Evolutionary conservation across 176 grass and related monocot species (phyloP).

Genomic region (Ananas comosus): DNA sequence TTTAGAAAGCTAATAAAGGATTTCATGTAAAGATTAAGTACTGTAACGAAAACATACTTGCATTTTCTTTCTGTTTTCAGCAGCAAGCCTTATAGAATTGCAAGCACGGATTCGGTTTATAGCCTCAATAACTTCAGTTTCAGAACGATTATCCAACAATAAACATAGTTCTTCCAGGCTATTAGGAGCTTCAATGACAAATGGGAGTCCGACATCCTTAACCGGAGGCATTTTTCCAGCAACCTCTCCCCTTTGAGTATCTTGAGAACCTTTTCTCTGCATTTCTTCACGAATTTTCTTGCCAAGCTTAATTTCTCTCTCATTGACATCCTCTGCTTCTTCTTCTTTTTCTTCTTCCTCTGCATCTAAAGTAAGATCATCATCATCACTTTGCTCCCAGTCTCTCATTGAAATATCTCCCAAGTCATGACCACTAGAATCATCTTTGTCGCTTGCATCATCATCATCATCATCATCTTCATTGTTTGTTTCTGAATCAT

Average conservation of each 20-base stretch:
- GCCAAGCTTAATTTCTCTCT: slow-evolving; percentile 29
- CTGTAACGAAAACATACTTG: slow-evolving; percentile 39
- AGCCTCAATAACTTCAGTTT: slow-evolving; percentile 72
- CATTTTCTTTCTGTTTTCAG: slow-evolving; percentile 92
- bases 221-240: slow-evolving; percentile 9
- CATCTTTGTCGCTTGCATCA: slow-evolving; percentile 4
- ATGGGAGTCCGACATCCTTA: slow-evolving; percentile 47
- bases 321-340: slow-evolving; percentile 39
- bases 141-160: slow-evolving; percentile 72
- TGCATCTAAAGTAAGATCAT: slow-evolving; percentile 40
- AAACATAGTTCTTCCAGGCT: slow-evolving; percentile 50
- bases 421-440: slow-evolving; percentile 14
- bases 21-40: slow-evolving; percentile 2
- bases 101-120: slow-evolving; percentile 73
- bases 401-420: slow-evolving; percentile 10
- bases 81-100: slow-evolving; percentile 82
- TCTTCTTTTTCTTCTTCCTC: slow-evolving; percentile 14
- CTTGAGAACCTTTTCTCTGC: slow-evolving; percentile 14
- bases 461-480: slow-evolving; percentile 14
- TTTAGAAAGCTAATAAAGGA: slow-evolving; percentile 6
- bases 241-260: slow-evolving; percentile 32
- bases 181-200: slow-evolving; percentile 85
- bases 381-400: slow-evolving; percentile 27
- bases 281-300: slow-evolving; percentile 18
- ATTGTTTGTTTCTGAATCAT: slow-evolving; percentile 38